Percentiles rank a stretch among this genome's conserved stretches.
Evolutionary conservation across 2,329 filamentous ascomycete species (phyloP).

Genomic region (Xylaria sp.): DNA sequence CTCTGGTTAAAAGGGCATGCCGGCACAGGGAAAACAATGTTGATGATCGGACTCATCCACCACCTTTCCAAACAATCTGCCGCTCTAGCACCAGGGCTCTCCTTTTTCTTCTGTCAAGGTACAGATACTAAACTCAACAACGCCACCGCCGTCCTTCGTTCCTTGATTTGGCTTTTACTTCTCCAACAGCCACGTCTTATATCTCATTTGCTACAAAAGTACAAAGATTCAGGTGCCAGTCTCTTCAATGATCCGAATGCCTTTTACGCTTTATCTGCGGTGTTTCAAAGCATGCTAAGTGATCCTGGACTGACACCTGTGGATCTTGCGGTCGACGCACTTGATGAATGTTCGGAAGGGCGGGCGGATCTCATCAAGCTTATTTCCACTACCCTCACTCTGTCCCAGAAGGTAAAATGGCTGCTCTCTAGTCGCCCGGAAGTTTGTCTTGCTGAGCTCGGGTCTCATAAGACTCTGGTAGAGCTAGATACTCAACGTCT

Average conservation of each 20-base stretch:
- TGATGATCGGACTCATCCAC: slow-evolving; percentile 24
- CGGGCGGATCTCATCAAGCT: slow-evolving; percentile 1
- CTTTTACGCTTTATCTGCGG: slow-evolving; percentile 5
- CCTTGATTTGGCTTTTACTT: slow-evolving; percentile 22
- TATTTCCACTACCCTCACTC: slow-evolving; percentile 5
- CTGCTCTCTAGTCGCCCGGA: slow-evolving; percentile 22
- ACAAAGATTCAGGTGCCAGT: slow-evolving; percentile 1
- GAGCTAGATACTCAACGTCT: slow-evolving; percentile 16
- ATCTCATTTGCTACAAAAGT: slow-evolving; percentile 10
- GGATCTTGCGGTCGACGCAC: slow-evolving; percentile 20
- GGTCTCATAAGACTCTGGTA: background rate
- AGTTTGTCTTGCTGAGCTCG: slow-evolving; percentile 6
- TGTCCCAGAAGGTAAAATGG: slow-evolving; percentile 23
- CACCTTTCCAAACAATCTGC: background rate
- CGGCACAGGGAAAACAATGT: slow-evolving; percentile 28
- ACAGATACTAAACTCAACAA: slow-evolving; percentile 2
- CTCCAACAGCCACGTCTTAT: slow-evolving; percentile 23
- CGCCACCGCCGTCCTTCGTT: slow-evolving; percentile 21
- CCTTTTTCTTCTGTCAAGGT: slow-evolving; percentile 24
- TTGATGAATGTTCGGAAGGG: slow-evolving; percentile 21
- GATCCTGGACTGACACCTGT: background rate
- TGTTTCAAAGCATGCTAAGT: slow-evolving; percentile 9
- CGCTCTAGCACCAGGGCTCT: background rate
- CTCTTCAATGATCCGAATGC: slow-evolving; percentile 15
- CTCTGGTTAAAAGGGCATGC: slow-evolving; percentile 24